Evolutionary conservation across 208 protist species (phyloP).

Genomic region (Polymyxa betae): DNA sequence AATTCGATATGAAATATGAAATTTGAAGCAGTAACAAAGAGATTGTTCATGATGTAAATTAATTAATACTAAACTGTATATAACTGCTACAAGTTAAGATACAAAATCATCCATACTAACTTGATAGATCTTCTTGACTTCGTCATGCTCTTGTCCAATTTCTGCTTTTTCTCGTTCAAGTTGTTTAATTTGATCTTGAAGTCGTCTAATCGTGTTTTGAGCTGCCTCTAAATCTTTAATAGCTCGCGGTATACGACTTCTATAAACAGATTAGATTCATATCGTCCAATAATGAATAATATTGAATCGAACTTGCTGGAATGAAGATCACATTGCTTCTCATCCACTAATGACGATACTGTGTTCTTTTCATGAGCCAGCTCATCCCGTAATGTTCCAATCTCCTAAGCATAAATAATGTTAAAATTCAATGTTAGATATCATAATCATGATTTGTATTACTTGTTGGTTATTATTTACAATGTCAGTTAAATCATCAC

Average conservation of each 20-base stretch:
- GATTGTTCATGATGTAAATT: too few species aligned
- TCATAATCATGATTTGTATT: too few species aligned
- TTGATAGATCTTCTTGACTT: slow-evolving; percentile 4
- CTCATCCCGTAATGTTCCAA: not conserved
- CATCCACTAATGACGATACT: not conserved
- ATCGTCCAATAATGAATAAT: not conserved
- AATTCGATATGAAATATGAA: too few species aligned
- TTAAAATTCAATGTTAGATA: too few species aligned
- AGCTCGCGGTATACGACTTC: slow-evolving; percentile 3
- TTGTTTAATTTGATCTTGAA: not conserved
- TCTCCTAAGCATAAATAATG: too few species aligned
- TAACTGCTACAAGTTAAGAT: too few species aligned
- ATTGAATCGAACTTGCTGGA: slow-evolving; percentile 19
- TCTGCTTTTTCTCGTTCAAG: not conserved
- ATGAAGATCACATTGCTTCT: not conserved
- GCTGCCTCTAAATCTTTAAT: slow-evolving; percentile 30
- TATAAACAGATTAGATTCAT: not conserved
- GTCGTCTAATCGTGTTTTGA: not conserved
- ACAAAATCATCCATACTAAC: too few species aligned
- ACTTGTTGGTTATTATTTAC: not conserved
- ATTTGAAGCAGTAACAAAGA: too few species aligned
- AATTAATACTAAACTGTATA: too few species aligned
- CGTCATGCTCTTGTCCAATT: not conserved
- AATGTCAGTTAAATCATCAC: not conserved
- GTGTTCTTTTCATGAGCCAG: not conserved